Percentiles rank a stretch among this genome's conserved stretches.
phyloP scores from a whole-genome alignment of 192 early-diverging fungal species.

The Rhizophagus clarus region DNA sequence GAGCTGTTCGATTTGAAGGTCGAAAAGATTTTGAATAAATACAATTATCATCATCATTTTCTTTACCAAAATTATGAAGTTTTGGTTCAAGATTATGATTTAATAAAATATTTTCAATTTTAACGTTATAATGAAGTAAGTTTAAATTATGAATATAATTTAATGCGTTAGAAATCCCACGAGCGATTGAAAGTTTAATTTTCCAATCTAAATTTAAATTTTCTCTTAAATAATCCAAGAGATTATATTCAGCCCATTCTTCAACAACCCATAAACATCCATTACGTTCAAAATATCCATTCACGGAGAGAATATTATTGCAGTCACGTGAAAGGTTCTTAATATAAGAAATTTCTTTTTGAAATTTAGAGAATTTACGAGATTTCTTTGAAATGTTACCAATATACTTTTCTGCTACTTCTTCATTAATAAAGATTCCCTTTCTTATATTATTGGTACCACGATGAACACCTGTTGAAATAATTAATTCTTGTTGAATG shows the following conservation, averaged over 20 bases:
- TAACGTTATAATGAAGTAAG: background rate
- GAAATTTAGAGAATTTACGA: background rate
- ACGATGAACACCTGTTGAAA: background rate
- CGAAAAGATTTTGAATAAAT: background rate
- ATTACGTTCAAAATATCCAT: background rate
- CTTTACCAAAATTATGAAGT: slow-evolving; percentile 3
- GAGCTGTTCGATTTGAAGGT: background rate
- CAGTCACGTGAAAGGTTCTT: background rate
- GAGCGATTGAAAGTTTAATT: background rate
- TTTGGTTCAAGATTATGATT: background rate
- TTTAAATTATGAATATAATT: background rate
- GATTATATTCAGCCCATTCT: background rate
- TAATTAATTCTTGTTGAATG: background rate
- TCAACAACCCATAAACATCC: background rate
- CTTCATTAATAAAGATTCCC: background rate
- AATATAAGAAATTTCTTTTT: background rate
- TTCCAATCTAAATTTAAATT: background rate
- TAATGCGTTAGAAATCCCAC: slow-evolving; percentile 11
- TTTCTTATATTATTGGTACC: background rate
- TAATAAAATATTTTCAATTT: background rate
- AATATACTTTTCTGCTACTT: background rate
- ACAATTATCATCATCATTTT: background rate
- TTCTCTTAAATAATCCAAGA: background rate
- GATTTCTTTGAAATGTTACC: background rate
- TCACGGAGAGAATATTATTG: background rate